Base-by-base conservation (phyloP, 257 asterid species). In the Solanum lycopersicoides region DNA sequence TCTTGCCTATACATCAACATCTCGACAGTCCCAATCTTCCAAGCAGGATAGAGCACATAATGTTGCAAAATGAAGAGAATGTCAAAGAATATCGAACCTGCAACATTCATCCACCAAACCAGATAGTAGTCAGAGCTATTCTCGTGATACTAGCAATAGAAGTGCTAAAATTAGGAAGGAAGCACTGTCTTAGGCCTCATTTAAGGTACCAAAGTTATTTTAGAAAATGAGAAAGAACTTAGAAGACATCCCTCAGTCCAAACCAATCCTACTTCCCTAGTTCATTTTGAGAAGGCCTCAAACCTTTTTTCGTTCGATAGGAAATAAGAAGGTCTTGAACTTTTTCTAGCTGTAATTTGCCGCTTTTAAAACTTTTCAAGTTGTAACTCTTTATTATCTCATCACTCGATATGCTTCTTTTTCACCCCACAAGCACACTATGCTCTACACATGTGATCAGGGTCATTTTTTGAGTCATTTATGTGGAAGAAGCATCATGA, bases 11-110 rank as follows among this genome's bases (percentile, higher is more conserved):
- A 35, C 90, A 66, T 88, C 92, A 66, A 89, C 90, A 16, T 87
- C 83, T 8, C 93, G 84, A 65, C 90, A 69, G 9, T 50, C n/a
- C 32, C 79, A 9, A 45, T 60, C 82, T 76, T 90, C 90, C 87
- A 92, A 83, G 93, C 45, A 30, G 91, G 93, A 89, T 96, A 96
- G 18, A 96, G 90, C 87, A 95, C 88, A 28, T 92, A 95, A 91
- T 95, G 98, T 93, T 96, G 99, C 89, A 96, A 83, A 73, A 96
- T 95, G 92, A 96, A 95, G 73, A 96, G 94, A 84, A 95, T 83
- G 90, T 96, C 98, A 85, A 96, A 95, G 89, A 91, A 91, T 59
- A 97, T 84, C 0, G 98, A 95, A 94, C 96, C 99, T 96, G 92
- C 87, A 50, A 86, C 42, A 75, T 28, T 83, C 66, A 87, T 59